Percentiles rank a stretch among this genome's conserved stretches.
Evolutionary conservation across 495 filamentous ascomycete species (phyloP).

Genomic region (Penicillium ucsense): DNA sequence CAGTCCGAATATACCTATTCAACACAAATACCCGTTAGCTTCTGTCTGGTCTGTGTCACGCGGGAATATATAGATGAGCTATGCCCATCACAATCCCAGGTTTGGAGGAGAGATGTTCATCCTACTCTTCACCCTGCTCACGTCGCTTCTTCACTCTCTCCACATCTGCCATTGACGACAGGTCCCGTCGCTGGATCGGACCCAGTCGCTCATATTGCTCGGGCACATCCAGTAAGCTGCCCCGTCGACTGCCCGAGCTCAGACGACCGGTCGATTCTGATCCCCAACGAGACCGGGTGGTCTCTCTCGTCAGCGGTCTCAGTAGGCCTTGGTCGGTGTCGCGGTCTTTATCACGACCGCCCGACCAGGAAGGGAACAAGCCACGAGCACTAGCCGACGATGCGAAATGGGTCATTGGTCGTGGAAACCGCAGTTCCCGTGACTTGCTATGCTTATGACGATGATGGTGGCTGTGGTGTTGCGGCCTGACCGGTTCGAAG

Average conservation of each 20-base stretch:
- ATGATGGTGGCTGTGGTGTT: conserved; percentile 1
- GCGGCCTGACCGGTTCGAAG: conserved; percentile 11
- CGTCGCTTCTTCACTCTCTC: conserved; percentile 28
- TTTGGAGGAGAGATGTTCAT: not conserved
- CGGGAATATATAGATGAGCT: too few species aligned
- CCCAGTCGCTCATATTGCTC: conserved; percentile 24
- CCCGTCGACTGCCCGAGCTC: conserved; percentile 20
- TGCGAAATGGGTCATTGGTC: conserved; percentile 29
- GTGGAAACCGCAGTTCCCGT: conserved; percentile 26
- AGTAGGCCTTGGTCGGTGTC: conserved; percentile 26
- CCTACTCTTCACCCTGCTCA: conserved; percentile 41
- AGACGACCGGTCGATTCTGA: conserved; percentile 23
- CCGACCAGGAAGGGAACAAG: conserved; percentile 27
- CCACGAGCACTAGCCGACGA: conserved; percentile 26
- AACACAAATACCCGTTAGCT: too few species aligned
- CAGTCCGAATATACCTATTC: conserved; percentile 26
- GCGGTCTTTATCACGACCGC: conserved; percentile 24
- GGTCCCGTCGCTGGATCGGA: conserved; percentile 22
- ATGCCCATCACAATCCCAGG: not conserved
- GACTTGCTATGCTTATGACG: conserved; percentile 30
- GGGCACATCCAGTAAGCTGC: conserved; percentile 22
- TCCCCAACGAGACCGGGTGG: conserved; percentile 24
- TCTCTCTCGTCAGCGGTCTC: conserved; percentile 22
- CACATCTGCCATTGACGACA: conserved; percentile 33
- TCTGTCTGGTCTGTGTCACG: too few species aligned